Percentiles rank a stretch among this genome's conserved stretches.
These are phyloP conservation scores for Eucalyptus tenuipes DNA, from an alignment of 345 rosid species.

Conservation along the genomic window DNA sequence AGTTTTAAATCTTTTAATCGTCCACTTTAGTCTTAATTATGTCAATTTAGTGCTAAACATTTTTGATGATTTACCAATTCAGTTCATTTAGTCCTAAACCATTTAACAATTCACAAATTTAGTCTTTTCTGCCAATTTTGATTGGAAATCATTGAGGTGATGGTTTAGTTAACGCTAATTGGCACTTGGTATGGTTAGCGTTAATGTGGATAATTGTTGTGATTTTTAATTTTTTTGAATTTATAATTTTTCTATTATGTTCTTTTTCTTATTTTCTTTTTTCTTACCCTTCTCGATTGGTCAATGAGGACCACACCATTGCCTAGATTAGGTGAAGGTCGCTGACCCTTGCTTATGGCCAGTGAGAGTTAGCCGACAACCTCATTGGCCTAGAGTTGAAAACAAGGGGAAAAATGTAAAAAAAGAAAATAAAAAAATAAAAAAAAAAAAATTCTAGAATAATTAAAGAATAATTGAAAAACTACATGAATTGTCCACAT, in stretches of 20 bases:
- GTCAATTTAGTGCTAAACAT: accelerated
- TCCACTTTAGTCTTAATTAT: too few species aligned
- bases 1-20: accelerated
- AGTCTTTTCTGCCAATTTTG: accelerated
- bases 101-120: too few species aligned
- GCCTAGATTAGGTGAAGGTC: background rate
- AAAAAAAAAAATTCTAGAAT: too few species aligned
- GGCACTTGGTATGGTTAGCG: accelerated
- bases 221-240: too few species aligned
- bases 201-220: too few species aligned
- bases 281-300: background rate
- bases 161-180: background rate
- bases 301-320: accelerated
- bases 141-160: accelerated
- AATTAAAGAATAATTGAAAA: background rate
- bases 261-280: too few species aligned
- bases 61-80: background rate
- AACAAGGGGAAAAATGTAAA: too few species aligned
- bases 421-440: too few species aligned
- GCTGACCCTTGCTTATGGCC: background rate
- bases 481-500: background rate
- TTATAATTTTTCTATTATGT: too few species aligned
- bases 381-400: background rate
- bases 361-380: accelerated
- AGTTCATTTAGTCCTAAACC: accelerated